These are phyloP conservation scores for Omphalotus guepiniiformis DNA, from an alignment of 768 basidiomycete species.

Conservation along the genomic window DNA sequence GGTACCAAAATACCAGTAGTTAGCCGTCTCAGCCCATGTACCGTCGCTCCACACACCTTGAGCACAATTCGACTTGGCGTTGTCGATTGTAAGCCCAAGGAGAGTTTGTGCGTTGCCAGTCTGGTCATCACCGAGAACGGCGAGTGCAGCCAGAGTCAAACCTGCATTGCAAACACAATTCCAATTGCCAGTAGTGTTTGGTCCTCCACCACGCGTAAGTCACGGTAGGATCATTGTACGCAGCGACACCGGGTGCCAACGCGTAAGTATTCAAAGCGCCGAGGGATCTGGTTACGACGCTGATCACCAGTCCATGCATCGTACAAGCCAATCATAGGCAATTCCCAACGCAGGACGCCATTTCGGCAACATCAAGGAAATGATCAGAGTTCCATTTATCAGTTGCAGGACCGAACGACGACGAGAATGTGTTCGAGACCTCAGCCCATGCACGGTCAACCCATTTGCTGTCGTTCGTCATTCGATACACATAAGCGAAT, in stretches of 20 bases:
- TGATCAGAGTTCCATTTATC: slow-evolving; percentile 84
- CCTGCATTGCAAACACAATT: slow-evolving; percentile 96
- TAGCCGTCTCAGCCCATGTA: slow-evolving; percentile 91
- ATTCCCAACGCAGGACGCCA: slow-evolving; percentile 85
- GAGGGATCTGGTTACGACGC: slow-evolving; percentile 61
- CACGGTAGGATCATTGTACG: slow-evolving; percentile 40
- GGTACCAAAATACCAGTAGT: slow-evolving; percentile 95
- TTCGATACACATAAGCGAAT: slow-evolving; percentile 83
- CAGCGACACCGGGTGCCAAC: slow-evolving; percentile 57
- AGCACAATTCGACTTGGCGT: slow-evolving; percentile 80
- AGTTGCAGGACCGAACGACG: slow-evolving; percentile 56
- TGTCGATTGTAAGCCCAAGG: slow-evolving; percentile 74
- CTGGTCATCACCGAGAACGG: slow-evolving; percentile 81
- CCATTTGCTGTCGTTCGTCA: slow-evolving; percentile 92
- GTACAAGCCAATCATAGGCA: slow-evolving; percentile 96
- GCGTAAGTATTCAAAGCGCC: slow-evolving; percentile 75
- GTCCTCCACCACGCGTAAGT: slow-evolving; percentile 72
- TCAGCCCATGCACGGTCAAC: slow-evolving; percentile 82
- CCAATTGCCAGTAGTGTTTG: slow-evolving; percentile 88
- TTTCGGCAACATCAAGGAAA: slow-evolving; percentile 92
- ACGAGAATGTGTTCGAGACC: slow-evolving; percentile 55
- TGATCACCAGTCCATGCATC: slow-evolving; percentile 76
- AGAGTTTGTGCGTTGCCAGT: slow-evolving; percentile 66
- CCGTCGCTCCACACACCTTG: slow-evolving; percentile 64
- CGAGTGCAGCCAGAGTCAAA: slow-evolving; percentile 82